These are phyloP conservation scores for Cavenderia fasciculata DNA, from an alignment of 78 protist genomes.

Conservation along the genomic window DNA sequence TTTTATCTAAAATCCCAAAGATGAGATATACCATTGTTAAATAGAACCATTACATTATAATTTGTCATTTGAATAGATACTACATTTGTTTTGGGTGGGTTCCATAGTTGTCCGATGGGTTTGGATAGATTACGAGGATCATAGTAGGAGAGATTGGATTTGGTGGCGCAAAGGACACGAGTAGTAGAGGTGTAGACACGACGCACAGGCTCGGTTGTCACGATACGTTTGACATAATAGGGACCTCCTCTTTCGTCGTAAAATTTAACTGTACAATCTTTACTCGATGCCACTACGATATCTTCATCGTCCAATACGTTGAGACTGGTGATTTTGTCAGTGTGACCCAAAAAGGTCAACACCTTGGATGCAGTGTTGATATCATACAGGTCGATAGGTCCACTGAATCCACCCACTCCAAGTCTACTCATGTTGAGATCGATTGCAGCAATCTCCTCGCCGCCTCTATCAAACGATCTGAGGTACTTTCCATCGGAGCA, in stretches of 20 bases:
- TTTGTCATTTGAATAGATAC: conserved; percentile 15
- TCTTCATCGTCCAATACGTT: conserved; percentile 20
- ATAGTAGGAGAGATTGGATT: conserved; percentile 48
- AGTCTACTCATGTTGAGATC: neutral
- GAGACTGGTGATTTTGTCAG: neutral
- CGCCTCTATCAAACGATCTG: neutral
- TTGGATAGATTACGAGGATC: conserved; percentile 47
- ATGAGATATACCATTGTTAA: conserved; percentile 32
- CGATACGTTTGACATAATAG: conserved; percentile 25
- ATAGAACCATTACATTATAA: conserved; percentile 39
- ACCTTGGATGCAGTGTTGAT: conserved; percentile 18
- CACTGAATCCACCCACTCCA: conserved; percentile 23
- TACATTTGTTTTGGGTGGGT: conserved; percentile 13
- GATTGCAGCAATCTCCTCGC: conserved; percentile 5
- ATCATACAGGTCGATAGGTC: conserved; percentile 39
- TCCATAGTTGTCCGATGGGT: conserved; percentile 39
- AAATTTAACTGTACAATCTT: conserved; percentile 39
- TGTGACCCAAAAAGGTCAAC: conserved; percentile 35
- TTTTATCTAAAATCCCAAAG: conserved; percentile 30
- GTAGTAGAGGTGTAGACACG: conserved; percentile 21
- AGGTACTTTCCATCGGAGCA: neutral
- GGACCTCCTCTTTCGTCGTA: conserved; percentile 67
- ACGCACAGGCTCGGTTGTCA: neutral
- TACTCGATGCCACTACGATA: conserved; percentile 10
- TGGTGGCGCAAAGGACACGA: conserved; percentile 25